Conservation (phyloP, 2,329 filamentous ascomycete species). For the Monosporascus sp. region DNA sequence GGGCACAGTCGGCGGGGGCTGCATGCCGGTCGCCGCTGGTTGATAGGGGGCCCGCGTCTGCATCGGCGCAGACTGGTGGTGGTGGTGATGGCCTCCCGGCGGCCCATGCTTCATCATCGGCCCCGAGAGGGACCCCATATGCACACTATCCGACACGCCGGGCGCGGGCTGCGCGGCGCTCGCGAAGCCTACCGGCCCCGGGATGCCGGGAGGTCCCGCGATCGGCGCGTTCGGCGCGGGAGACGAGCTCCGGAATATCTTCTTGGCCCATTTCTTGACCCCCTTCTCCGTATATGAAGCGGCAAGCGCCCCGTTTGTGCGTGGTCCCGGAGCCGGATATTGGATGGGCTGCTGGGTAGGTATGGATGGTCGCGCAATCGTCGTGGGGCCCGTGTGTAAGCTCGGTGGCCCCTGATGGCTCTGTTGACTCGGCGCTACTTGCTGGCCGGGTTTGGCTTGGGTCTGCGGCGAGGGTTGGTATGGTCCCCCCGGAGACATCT, state of each 20-base stretch:
- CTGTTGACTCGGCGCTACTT: not conserved
- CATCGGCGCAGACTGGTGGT: too few relatives aligned
- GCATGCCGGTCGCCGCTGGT: not conserved
- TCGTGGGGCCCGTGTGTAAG: not conserved
- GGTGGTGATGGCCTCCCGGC: not conserved
- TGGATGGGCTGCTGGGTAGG: not conserved
- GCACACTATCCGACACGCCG: not conserved
- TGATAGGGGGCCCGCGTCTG: not conserved
- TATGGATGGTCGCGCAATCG: not conserved
- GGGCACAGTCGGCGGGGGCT: not conserved
- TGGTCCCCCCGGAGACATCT: not conserved
- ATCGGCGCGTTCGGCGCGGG: slow-evolving; percentile 20
- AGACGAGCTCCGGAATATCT: slow-evolving; percentile 19
- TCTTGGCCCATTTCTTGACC: slow-evolving; percentile 27
- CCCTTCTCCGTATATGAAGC: slow-evolving; percentile 20
- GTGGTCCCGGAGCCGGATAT: not conserved
- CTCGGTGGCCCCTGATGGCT: not conserved
- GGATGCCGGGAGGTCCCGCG: slow-evolving; percentile 17
- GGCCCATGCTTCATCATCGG: not conserved
- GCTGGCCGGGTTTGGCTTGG: slow-evolving; percentile 7
- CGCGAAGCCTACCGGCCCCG: slow-evolving; percentile 12
- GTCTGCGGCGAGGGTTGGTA: not conserved
- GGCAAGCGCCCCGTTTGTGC: slow-evolving; percentile 4
- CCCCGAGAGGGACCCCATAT: too few relatives aligned
- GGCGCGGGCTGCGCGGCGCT: not conserved